Evolutionary conservation across 805 yeast species (phyloP), one percentile per base, ranked within the genome.

Genomic region (Ogataea methylovora): DNA sequence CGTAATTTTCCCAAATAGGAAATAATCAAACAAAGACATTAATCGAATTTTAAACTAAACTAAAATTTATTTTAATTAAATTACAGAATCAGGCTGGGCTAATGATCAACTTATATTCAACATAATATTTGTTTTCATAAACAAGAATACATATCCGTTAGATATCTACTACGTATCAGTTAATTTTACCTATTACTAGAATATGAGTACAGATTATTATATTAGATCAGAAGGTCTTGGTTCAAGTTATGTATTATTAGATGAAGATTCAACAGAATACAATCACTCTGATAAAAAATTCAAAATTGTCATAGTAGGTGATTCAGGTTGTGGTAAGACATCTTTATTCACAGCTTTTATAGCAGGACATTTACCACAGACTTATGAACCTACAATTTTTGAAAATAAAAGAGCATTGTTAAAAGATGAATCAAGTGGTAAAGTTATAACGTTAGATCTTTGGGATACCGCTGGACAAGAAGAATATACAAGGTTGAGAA

Each of bases 391-490:
- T 1, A 84, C 92, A 0, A 79, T 85, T 20, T 84, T 85, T 59
- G 94, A 84, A 44, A 84, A 73, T 80, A 3, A 55, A 51, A 24
- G 63, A 69, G 2, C 61, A 71, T 0, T 61, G 63, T 24, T 67
- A 67, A 19, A 71, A 74, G 46, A 44, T 56, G n/a, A 66, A 81
- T 15, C 87, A 80, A 49, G 57, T 85, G 44, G 84, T 85, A 70
- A 75, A 45, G 43, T 58, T 11, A 66, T 83, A 14, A 85, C 81
- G 48, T 57, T 85, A 43, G 84, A 86, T 1, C 56, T 84, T 21
- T 84, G 94, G 94, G 95, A 85, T 52, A 84, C 94, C 1, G 94
- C 94, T 0, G 92, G 94, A 3, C 92, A 84, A 58, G 94, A 84
- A 56, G 92, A 83, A 54, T 84, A 82, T 51, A 88, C 80, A 52